A percentile compares a stretch with the other conserved stretches of the same genome.
These are phyloP conservation scores for Neospermospora avenae DNA, from an alignment of 2,329 filamentous ascomycete genomes.

Conservation along the genomic window DNA sequence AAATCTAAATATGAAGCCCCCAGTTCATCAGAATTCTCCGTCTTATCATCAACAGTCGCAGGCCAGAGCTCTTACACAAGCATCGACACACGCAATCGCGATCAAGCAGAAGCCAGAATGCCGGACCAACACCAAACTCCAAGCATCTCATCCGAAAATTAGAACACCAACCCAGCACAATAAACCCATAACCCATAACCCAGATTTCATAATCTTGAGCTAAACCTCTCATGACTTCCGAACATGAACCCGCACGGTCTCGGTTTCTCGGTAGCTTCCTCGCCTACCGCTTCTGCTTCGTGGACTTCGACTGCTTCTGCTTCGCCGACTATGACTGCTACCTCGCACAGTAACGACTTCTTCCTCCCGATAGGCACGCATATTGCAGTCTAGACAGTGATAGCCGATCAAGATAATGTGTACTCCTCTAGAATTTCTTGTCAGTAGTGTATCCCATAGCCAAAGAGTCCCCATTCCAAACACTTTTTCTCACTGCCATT, in stretches of 20 bases:
- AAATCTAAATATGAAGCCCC: no score
- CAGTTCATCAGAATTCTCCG: no score
- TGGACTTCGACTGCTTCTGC: background rate
- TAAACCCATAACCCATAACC: background rate
- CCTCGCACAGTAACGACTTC: background rate
- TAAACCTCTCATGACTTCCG: background rate
- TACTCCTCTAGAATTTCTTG: background rate
- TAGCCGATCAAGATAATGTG: slow-evolving; percentile 1
- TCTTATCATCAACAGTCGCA: no score
- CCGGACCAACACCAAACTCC: background rate
- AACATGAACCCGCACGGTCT: slow-evolving; percentile 1
- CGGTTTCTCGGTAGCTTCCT: slow-evolving; percentile 2
- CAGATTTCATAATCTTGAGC: background rate
- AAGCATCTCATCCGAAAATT: background rate
- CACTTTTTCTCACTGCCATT: no score
- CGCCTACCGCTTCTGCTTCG: slow-evolving; percentile 3
- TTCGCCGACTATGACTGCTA: background rate
- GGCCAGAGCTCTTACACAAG: no score
- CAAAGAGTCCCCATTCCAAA: no score
- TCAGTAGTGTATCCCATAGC: no score
- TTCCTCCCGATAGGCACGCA: background rate
- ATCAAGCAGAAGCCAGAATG: background rate
- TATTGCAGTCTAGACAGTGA: slow-evolving; percentile 4
- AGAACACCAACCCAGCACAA: background rate
- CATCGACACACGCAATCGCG: no score